These are phyloP conservation scores for Podospora anserina DNA, from an alignment of 495 filamentous ascomycete species.

Conservation along the genomic window DNA sequence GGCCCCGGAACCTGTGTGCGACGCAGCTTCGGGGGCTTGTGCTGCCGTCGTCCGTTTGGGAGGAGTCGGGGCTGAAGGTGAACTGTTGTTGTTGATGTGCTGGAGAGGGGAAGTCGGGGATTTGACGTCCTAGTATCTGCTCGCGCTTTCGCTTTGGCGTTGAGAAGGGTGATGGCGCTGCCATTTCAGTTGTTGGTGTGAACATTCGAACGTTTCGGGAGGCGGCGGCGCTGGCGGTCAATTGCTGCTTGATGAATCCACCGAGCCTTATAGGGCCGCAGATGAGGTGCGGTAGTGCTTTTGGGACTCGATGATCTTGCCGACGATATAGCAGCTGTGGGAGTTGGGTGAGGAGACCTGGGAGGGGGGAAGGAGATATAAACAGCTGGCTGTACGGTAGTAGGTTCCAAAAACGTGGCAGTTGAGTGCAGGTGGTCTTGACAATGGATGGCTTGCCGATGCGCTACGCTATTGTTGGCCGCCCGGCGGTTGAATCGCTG, in stretches of 20 bases:
- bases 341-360: not conserved
- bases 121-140: conserved; percentile 28
- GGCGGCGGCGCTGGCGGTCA: conserved; percentile 1
- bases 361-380: not conserved
- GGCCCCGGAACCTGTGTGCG: conserved; percentile 60
- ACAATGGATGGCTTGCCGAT: not conserved
- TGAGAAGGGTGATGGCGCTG: conserved; percentile 24
- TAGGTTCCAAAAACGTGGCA: not conserved
- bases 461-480: not conserved
- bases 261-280: conserved; percentile 3
- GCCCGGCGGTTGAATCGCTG: not conserved
- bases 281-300: not conserved
- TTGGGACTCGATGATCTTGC: not conserved
- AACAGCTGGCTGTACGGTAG: not conserved
- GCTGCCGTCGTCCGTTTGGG: conserved; percentile 37
- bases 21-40: conserved; percentile 62
- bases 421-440: not conserved
- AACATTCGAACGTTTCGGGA: not conserved
- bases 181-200: conserved; percentile 28
- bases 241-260: conserved; percentile 2
- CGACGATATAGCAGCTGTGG: no score
- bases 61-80: conserved; percentile 36
- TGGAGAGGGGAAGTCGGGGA: conserved; percentile 13
- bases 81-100: conserved; percentile 26
- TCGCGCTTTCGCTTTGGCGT: conserved; percentile 52